Evolutionary conservation across 371 early-diverging fungal genomes (phyloP).

Genomic region (Parasitella parasitica): DNA sequence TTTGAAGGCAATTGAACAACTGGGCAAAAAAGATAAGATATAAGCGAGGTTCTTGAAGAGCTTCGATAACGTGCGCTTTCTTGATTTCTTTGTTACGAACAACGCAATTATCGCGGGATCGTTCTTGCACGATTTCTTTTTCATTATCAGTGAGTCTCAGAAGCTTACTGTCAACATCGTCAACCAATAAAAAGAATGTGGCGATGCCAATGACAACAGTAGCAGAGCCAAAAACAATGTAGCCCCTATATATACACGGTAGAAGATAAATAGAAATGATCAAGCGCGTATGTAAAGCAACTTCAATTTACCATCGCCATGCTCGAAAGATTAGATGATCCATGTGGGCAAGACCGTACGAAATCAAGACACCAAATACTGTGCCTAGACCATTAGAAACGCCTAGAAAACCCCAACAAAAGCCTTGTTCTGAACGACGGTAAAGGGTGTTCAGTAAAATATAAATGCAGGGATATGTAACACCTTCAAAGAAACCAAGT

Average conservation of each 20-base stretch:
- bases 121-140: conserved; percentile 32
- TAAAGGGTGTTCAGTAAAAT: conserved; percentile 30
- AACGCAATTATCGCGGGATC: conserved; percentile 35
- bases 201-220: conserved; percentile 31
- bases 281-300: too few species aligned
- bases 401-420: conserved; percentile 23
- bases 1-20: conserved; percentile 24
- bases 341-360: conserved; percentile 30
- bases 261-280: not conserved
- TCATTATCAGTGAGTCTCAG: conserved; percentile 34
- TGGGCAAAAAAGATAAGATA: conserved; percentile 23
- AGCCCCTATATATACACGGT: too few species aligned
- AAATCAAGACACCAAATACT: conserved; percentile 26
- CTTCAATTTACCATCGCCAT: conserved; percentile 29
- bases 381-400: conserved; percentile 26
- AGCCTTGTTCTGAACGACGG: conserved; percentile 35
- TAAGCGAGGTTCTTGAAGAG: conserved; percentile 32
- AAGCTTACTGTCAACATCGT: conserved; percentile 23
- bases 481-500: conserved; percentile 40
- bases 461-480: conserved; percentile 29
- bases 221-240: conserved; percentile 34
- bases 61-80: conserved; percentile 28
- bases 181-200: conserved; percentile 31
- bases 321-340: conserved; percentile 7
- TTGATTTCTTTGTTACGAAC: conserved; percentile 27